Evolutionary conservation across 768 basidiomycete genomes (phyloP).

Genomic region (Macrolepiota dolichaula): DNA sequence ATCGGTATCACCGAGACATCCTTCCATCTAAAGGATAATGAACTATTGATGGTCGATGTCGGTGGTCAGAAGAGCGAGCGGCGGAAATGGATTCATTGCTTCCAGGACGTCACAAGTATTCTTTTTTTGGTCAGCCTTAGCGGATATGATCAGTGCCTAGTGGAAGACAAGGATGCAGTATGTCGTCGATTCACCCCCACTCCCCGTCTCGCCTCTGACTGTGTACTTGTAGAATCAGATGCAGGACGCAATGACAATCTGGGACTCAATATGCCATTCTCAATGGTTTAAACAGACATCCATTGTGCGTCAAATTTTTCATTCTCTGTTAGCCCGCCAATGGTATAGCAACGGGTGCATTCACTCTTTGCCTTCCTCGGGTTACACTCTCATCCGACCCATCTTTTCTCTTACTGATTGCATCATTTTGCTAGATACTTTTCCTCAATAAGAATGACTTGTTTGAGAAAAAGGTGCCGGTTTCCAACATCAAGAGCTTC

Average conservation of each 20-base stretch:
- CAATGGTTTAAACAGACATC: constrained; percentile 96
- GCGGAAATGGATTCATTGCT: constrained; percentile 93
- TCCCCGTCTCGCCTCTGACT: not conserved
- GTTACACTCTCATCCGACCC: not conserved
- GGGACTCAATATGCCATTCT: constrained; percentile 97
- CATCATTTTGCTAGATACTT: constrained; percentile 57
- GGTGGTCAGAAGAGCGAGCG: constrained; percentile 93
- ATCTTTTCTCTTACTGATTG: not conserved
- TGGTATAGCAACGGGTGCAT: not conserved
- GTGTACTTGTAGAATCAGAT: constrained; percentile 76
- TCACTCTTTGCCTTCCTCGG: not conserved
- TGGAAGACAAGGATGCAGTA: constrained; percentile 89
- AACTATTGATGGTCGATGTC: constrained; percentile 92
- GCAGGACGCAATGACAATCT: constrained; percentile 98
- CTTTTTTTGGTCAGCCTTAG: constrained; percentile 88
- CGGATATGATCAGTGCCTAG: constrained; percentile 92
- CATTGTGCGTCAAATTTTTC: constrained; percentile 52
- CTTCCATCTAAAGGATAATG: constrained; percentile 74
- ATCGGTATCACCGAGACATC: constrained; percentile 90
- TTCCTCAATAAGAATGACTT: constrained; percentile 96
- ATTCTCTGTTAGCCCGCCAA: constrained; percentile 21
- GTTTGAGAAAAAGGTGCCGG: constrained; percentile 78
- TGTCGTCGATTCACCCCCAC: constrained; percentile 25
- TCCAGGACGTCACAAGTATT: constrained; percentile 92
- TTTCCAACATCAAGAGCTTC: constrained; percentile 83